Evolutionary conservation across 257 asterid species (phyloP).

Genomic region (Solanum boliviense): DNA sequence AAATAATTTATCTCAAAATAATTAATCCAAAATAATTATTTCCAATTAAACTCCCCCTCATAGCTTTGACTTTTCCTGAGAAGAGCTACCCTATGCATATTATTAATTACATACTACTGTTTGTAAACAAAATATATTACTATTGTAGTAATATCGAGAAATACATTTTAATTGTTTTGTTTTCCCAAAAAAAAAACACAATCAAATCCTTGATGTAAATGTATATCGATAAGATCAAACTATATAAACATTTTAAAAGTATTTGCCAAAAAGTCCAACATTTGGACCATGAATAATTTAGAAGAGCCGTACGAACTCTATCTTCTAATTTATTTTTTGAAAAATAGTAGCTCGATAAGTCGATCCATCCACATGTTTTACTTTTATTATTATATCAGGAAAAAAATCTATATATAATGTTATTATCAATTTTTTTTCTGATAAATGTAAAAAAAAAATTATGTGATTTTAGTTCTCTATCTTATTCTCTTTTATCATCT

Average conservation of each 20-base stretch:
- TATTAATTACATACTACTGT: background rate
- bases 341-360: background rate
- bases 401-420: no score
- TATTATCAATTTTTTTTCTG: no score
- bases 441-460: background rate
- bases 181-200: background rate
- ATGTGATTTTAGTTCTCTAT: background rate
- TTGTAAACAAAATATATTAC: background rate
- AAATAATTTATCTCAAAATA: no score
- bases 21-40: no score
- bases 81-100: background rate
- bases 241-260: background rate
- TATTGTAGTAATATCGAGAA: background rate
- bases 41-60: no score
- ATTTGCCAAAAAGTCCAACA: background rate
- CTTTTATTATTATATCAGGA: background rate
- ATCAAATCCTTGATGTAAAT: background rate
- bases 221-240: background rate
- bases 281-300: background rate
- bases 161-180: background rate
- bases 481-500: no score
- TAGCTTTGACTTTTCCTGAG: background rate
- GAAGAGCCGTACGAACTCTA: background rate
- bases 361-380: background rate
- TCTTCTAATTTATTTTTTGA: background rate